A percentile compares a stretch with the other conserved stretches of the same genome.
Conservation (phyloP, 2,329 filamentous ascomycete genomes). For the Aaosphaeria pasadenensis region DNA sequence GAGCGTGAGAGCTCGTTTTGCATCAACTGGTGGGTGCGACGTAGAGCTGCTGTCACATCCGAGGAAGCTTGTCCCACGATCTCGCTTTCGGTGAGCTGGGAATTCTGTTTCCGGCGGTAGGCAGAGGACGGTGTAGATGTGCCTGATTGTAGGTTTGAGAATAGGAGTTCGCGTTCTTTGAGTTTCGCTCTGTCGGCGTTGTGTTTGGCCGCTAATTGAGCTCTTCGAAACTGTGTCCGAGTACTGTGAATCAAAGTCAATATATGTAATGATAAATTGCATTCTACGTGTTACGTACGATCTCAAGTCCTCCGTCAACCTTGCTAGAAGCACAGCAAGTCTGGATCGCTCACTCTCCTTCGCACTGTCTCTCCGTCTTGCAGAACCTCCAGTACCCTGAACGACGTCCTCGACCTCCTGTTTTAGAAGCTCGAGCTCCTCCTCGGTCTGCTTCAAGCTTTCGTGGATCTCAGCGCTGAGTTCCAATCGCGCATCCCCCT, state of each 20-base stretch:
- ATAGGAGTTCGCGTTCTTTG: slow-evolving; percentile 72
- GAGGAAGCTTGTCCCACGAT: slow-evolving; percentile 70
- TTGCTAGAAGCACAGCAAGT: slow-evolving; percentile 63
- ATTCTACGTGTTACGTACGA: slow-evolving; percentile 54
- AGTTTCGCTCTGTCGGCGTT: slow-evolving; percentile 70
- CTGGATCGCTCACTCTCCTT: slow-evolving; percentile 63
- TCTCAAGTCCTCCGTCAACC: slow-evolving; percentile 68
- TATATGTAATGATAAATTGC: slow-evolving; percentile 3
- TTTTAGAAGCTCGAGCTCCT: slow-evolving; percentile 75
- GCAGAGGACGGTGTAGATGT: slow-evolving; percentile 30
- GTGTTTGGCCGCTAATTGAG: slow-evolving; percentile 75
- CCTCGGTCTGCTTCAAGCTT: slow-evolving; percentile 72
- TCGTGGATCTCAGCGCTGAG: slow-evolving; percentile 78
- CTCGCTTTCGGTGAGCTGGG: slow-evolving; percentile 66
- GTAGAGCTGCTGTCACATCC: slow-evolving; percentile 80
- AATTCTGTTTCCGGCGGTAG: slow-evolving; percentile 37
- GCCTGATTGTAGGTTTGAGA: slow-evolving; percentile 60
- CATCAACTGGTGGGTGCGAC: slow-evolving; percentile 84
- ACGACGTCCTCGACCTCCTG: slow-evolving; percentile 75
- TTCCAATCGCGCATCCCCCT: slow-evolving; percentile 67
- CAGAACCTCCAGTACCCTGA: slow-evolving; percentile 33
- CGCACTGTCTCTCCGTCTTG: slow-evolving; percentile 47
- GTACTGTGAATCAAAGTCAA: slow-evolving; percentile 39
- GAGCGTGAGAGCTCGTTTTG: slow-evolving; percentile 79
- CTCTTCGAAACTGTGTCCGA: slow-evolving; percentile 71